Base-by-base conservation (phyloP, 163 green algal species). In the Trebouxia gelatinosa region DNA sequence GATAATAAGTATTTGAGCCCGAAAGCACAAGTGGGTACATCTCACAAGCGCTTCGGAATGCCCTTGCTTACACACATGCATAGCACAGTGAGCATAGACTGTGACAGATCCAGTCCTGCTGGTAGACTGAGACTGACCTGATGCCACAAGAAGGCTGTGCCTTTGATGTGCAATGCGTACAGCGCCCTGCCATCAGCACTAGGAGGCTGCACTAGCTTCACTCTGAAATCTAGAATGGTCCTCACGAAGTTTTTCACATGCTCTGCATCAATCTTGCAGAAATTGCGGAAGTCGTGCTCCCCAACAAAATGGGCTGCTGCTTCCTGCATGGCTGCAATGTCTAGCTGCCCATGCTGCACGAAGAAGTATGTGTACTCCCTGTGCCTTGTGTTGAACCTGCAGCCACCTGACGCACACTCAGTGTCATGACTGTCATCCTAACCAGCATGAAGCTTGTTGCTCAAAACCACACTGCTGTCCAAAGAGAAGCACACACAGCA, bases 281-380 rank as follows among this genome's bases (percentile, higher is more conserved):
- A 98, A 83, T 97, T 94, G 0, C 92, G 83, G 82, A 97, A 98
- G 84, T 98, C 93, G 76, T 98, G 93, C 54, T 93, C 80, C 3
- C 95, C 95, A 21, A 96, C n/a, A 21, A 98, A 90, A 65, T 84
- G 51, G 0, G 58, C 26, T 19, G 87, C 89, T 4, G 90, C 90
- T 29, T 78, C 31, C 23, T 81, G 81, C 90, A 97, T 97, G 23
- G 84, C 83, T 2, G 50, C 65, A 9, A 95, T 48, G 77, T 97
- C 84, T 39, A 95, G 78, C 6, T 70, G 35, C 13, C 35, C 34
- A 0, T 84, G 50, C 61, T 80, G 65, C 9, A 90, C 68, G 28
- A 97, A 89, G 71, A 92, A 95, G 83, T 98, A 98, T 74, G 93
- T 95, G 90, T 97, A 98, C 62, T 94, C 83, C 0, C 94, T 83